Evolutionary conservation across 345 rosid genomes (phyloP), one percentile per base, ranked within the genome.

Genomic region (Citrus mangshanensis): DNA sequence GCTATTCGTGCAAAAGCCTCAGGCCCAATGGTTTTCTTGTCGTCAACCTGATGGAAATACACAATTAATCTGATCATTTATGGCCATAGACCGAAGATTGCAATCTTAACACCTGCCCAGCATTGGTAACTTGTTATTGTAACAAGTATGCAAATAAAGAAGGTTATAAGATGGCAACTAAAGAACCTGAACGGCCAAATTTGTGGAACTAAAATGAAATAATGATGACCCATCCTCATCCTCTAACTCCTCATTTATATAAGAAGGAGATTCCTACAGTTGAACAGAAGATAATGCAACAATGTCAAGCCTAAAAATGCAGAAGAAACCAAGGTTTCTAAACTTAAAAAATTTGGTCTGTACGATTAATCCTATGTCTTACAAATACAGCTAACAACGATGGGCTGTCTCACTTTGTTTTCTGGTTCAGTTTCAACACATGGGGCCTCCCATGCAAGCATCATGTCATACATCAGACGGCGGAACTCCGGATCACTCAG

Each of bases 381-480:
- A 65, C 46, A 67, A 78, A 70, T 58, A 59, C 64, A 72, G 58
- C 55, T 14, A 68, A 69, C 35, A 72, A 64, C 0, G 4, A 70
- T 64, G 58, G 16, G 49, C 58, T 28, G 34, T 63, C 91, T 90
- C 80, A 93, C 98, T 72, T 85, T 88, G 59, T 68, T 79, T 34
- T 78, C 81, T 4, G 71, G 65, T 85, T 87, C 89, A 71, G 74
- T 78, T 46, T 88, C 86, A 35, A 84, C 84, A 70, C 92, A 82
- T 3, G 98, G 97, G 10, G 85, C 66, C 83, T 92, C 99, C 99
- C 99, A 95, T 30, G 99, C 99, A 83, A 93, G 99, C 98, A 95
- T 95, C 98, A 93, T 92, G 70, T 93, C 98, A 77, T 84, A 95
- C n/a, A 89, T 89, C 37, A 95, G 86, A 76, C 85, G 95, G 65